These are phyloP conservation scores for Rhinocladiella similis DNA, from an alignment of 2,329 filamentous ascomycete genomes.

Conservation along the genomic window DNA sequence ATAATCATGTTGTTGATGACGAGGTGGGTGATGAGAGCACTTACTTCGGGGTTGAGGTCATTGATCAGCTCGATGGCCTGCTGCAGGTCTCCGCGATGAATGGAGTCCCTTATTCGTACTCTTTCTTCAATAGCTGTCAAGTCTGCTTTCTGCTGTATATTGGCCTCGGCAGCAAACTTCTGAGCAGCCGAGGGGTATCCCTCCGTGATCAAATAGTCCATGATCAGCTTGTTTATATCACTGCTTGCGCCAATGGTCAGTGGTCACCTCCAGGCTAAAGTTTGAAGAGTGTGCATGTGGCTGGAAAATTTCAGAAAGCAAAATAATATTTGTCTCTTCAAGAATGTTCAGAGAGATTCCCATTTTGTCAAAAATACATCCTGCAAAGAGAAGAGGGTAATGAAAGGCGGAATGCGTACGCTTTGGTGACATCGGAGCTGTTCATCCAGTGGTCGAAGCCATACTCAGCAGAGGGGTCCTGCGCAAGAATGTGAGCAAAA, in stretches of 20 bases:
- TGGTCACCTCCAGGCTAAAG: background rate
- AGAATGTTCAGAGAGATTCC: constrained; percentile 98
- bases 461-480: constrained; percentile 28
- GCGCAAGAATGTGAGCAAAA: background rate
- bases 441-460: constrained; percentile 80
- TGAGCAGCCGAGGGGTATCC: constrained; percentile 90
- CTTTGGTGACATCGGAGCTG: constrained; percentile 83
- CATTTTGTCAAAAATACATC: constrained; percentile 89
- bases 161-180: constrained; percentile 92
- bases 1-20: constrained; percentile 77
- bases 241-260: constrained; percentile 51
- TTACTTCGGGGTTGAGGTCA: constrained; percentile 86
- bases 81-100: constrained; percentile 83
- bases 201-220: constrained; percentile 96
- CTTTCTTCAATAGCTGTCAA: constrained; percentile 72
- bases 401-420: constrained; percentile 58
- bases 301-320: constrained; percentile 61
- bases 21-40: constrained; percentile 35
- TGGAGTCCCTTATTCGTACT: constrained; percentile 79
- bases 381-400: constrained; percentile 54
- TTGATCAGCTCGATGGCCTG: constrained; percentile 84
- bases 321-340: constrained; percentile 89
- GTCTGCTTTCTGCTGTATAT: constrained; percentile 73
- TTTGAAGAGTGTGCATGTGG: background rate
- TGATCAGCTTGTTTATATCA: constrained; percentile 91